These are phyloP conservation scores for Wallacemonas rigidus DNA, from an alignment of 208 protist genomes.

Conservation along the genomic window DNA sequence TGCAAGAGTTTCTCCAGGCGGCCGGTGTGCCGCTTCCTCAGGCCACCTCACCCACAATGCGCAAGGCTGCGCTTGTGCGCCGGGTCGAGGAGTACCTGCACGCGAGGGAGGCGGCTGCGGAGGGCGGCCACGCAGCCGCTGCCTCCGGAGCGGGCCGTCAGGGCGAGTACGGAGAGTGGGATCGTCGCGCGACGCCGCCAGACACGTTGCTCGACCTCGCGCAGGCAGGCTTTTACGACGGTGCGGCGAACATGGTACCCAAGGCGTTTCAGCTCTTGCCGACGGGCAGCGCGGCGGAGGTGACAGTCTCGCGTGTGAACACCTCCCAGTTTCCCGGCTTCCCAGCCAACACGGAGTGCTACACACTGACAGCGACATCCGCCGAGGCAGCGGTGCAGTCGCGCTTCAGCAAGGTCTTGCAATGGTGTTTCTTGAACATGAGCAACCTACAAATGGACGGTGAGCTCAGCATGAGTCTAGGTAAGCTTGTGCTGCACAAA, in stretches of 20 bases:
- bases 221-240: constrained; percentile 89
- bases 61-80: constrained; percentile 83
- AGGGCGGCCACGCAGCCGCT: constrained; percentile 12
- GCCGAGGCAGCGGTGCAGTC: constrained; percentile 63
- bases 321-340: constrained; percentile 88
- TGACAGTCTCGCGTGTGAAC: constrained; percentile 85
- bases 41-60: constrained; percentile 20
- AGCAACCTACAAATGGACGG: constrained; percentile 91
- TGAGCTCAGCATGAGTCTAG: constrained; percentile 76
- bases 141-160: background rate
- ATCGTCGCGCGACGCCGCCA: constrained; percentile 47
- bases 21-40: constrained; percentile 23
- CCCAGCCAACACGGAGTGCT: constrained; percentile 89
- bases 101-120: constrained; percentile 31
- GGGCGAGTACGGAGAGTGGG: constrained; percentile 58
- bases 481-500: constrained; percentile 77
- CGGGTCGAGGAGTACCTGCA: constrained; percentile 87
- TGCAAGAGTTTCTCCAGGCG: constrained; percentile 70
- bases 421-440: constrained; percentile 93
- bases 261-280: constrained; percentile 90
- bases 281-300: constrained; percentile 69
- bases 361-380: constrained; percentile 76
- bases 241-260: constrained; percentile 75
- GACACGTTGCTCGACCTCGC: constrained; percentile 85
- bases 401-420: constrained; percentile 89